phyloP scores from a whole-genome alignment of 805 yeast species.

The Ascoidea rubescens region DNA sequence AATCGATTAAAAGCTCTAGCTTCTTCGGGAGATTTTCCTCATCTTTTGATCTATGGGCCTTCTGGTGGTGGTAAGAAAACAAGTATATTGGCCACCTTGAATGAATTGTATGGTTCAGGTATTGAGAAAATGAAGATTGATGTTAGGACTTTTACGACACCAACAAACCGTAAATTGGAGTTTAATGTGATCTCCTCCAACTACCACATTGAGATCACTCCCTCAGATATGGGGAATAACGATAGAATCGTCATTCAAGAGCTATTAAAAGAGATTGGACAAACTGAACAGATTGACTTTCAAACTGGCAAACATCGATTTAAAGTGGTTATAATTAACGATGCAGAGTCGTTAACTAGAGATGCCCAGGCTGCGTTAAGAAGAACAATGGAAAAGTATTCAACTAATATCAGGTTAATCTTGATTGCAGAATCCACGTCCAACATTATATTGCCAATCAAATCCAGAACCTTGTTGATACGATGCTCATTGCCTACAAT shows the following conservation, averaged over 20 bases:
- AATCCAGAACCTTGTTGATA: constrained; percentile 81
- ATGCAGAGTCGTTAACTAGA: constrained; percentile 78
- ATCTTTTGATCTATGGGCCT: constrained; percentile 85
- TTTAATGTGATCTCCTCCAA: constrained; percentile 88
- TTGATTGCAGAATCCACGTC: constrained; percentile 83
- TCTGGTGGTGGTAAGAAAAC: constrained; percentile 97
- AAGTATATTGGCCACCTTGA: constrained; percentile 65
- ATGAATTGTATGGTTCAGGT: constrained; percentile 70
- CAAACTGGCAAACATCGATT: constrained; percentile 39
- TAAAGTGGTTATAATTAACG: constrained; percentile 77
- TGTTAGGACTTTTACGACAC: constrained; percentile 67
- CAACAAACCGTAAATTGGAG: constrained; percentile 66
- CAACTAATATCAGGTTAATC: constrained; percentile 72
- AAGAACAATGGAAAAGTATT: constrained; percentile 92
- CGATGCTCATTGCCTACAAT: constrained; percentile 72
- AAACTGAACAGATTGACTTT: constrained; percentile 89
- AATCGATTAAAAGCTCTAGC: constrained; percentile 47
- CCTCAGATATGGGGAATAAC: constrained; percentile 91
- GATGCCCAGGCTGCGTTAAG: constrained; percentile 95
- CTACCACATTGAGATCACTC: constrained; percentile 87
- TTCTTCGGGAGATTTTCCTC: constrained; percentile 80
- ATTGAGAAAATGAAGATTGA: constrained; percentile 83
- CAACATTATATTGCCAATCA: constrained; percentile 85
- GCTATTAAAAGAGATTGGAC: constrained; percentile 84
- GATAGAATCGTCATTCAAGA: constrained; percentile 94